Base-by-base conservation (phyloP, 192 early-diverging fungal genomes). In the Chytriomyces hyalinus region DNA sequence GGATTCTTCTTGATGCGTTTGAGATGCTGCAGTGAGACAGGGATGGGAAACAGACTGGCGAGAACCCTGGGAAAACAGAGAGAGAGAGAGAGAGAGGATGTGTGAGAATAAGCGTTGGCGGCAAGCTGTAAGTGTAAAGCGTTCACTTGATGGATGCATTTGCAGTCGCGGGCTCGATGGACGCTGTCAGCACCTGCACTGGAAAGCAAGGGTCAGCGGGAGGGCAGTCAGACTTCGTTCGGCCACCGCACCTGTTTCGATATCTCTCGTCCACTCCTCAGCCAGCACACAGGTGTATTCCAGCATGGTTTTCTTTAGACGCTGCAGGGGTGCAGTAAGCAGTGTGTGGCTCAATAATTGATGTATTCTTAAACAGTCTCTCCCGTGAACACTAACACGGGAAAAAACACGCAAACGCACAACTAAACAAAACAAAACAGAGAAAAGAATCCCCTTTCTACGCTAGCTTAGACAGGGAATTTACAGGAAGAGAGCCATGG, bases 211-310 rank as follows among this genome's bases (percentile, higher is more conserved):
- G 3, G 61, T 7, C 24, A 36, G 28, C 1, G 10, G 0, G 60
- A n/a, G 10, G 11, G 22, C 61, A 36, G 36, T 57, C 44, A 6
- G 61, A 17, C 13, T 10, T 15, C 8, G 1, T 62, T 10, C 11
- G n/a, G 61, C 13, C 13, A 36, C 51, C 0, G 13, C 26, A 75
- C 73, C 73, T 43, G 73, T 75, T 36, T 75, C 62, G 6, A 75
- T 24, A 46, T 17, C 66, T 24, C 73, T 61, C 20, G 73, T 50
- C 22, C 60, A 75, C 28, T 75, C 44, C 9, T 75, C 73, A 0
- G 73, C 73, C 5, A 75, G 26, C 0, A 75, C 60, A 61, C 50
- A 22, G 7, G 9, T 26, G 61, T 36, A 62, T 49, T 73, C 68
- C 49, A 70, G 36, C 66, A 67, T 67, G 1, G 22, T 67, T 67